These are phyloP conservation scores for Candida berthetii DNA, from an alignment of 805 yeast species.

Conservation along the genomic window DNA sequence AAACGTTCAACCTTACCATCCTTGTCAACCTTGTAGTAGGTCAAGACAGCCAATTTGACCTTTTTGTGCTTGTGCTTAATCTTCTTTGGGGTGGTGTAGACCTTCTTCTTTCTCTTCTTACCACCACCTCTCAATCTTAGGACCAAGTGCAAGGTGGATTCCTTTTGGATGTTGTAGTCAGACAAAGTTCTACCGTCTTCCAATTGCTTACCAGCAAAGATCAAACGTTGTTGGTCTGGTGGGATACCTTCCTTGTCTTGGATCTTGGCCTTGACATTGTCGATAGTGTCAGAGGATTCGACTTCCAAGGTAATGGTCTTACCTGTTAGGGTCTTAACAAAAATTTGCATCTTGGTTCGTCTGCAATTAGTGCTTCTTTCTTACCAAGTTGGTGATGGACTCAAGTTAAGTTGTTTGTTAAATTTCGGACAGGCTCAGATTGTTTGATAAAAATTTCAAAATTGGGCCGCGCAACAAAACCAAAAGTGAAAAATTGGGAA, in stretches of 20 bases:
- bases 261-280: slow-evolving; percentile 93
- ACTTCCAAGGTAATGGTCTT: slow-evolving; percentile 98
- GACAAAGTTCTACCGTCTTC: slow-evolving; percentile 95
- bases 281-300: slow-evolving; percentile 96
- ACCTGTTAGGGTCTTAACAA: slow-evolving; percentile 99
- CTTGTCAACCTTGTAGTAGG: slow-evolving; percentile 98
- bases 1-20: slow-evolving; percentile 98
- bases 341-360: slow-evolving; percentile 80
- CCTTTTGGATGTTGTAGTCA: slow-evolving; percentile 98
- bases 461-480: neutral
- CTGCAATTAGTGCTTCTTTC: slow-evolving; percentile 34
- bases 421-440: neutral
- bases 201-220: slow-evolving; percentile 96
- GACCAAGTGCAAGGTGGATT: slow-evolving; percentile 93
- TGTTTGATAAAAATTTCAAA: neutral
- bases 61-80: slow-evolving; percentile 99
- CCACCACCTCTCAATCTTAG: slow-evolving; percentile 99
- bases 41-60: slow-evolving; percentile 98
- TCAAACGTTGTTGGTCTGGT: slow-evolving; percentile 95
- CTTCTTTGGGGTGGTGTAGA: slow-evolving; percentile 99
- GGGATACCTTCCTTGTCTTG: slow-evolving; percentile 98
- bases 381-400: slow-evolving; percentile 17
- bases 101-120: slow-evolving; percentile 99
- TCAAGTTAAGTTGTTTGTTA: neutral
- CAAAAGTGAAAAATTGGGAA: too few species aligned